Conservation (phyloP, 2,329 filamentous ascomycete species). For the Pseudocercospora vitis region DNA sequence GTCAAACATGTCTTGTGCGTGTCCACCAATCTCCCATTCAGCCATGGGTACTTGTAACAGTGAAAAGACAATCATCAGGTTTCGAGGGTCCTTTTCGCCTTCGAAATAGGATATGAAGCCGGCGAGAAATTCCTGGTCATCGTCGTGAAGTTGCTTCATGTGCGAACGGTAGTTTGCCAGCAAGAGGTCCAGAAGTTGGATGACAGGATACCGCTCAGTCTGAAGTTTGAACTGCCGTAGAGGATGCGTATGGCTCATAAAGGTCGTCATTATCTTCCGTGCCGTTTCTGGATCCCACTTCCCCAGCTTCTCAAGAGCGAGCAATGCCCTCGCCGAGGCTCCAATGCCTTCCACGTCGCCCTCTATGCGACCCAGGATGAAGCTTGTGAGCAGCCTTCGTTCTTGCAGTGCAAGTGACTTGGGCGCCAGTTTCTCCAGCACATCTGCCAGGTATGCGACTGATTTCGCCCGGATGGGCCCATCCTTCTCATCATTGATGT, state of each 20-base stretch:
- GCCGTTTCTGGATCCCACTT: slow-evolving; percentile 61
- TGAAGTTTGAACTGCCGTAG: slow-evolving; percentile 64
- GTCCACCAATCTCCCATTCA: slow-evolving; percentile 63
- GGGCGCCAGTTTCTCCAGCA: slow-evolving; percentile 52
- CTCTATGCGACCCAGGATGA: slow-evolving; percentile 64
- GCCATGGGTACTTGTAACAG: slow-evolving; percentile 66
- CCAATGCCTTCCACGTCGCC: slow-evolving; percentile 55
- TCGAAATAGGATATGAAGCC: slow-evolving; percentile 65
- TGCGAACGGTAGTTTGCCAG: slow-evolving; percentile 61
- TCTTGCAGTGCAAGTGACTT: slow-evolving; percentile 62
- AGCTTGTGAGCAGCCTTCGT: slow-evolving; percentile 60
- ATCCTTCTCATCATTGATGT: slow-evolving; percentile 65
- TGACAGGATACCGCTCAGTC: slow-evolving; percentile 59
- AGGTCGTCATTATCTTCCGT: slow-evolving; percentile 53
- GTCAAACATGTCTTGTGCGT: slow-evolving; percentile 65
- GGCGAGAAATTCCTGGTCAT: slow-evolving; percentile 56
- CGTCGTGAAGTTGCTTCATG: slow-evolving; percentile 57
- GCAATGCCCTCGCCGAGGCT: slow-evolving; percentile 59
- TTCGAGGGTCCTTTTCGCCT: slow-evolving; percentile 68
- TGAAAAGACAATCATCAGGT: slow-evolving; percentile 70
- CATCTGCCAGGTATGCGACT: slow-evolving; percentile 53
- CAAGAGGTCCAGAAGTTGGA: slow-evolving; percentile 61
- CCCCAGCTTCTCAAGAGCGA: slow-evolving; percentile 59
- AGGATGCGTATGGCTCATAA: slow-evolving; percentile 55
- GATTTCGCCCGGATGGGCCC: slow-evolving; percentile 59